Conservation (phyloP, 2,329 filamentous ascomycete species). For the Periconia macrospinosa region DNA sequence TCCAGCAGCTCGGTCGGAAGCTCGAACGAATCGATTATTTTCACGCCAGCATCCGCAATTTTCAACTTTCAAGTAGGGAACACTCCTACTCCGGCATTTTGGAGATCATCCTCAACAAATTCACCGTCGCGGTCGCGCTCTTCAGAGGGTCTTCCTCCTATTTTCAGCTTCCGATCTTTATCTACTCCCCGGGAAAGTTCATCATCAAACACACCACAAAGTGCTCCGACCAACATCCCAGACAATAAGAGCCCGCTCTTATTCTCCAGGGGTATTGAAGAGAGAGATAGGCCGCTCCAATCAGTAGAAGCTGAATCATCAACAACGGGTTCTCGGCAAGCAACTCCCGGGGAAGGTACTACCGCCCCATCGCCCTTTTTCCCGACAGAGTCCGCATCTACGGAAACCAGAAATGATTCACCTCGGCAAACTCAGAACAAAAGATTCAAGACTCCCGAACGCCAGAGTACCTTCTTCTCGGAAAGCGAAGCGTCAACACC, state of each 20-base stretch:
- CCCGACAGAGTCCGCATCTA: too few relatives aligned
- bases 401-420: too few relatives aligned
- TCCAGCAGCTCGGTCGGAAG: not conserved
- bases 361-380: too few relatives aligned
- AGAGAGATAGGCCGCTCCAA: conserved; percentile 13
- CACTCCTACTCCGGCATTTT: not conserved
- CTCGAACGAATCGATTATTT: not conserved
- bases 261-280: not conserved
- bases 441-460: conserved; percentile 7
- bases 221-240: too few relatives aligned
- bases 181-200: too few relatives aligned
- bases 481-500: conserved; percentile 8
- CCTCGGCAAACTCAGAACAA: not conserved
- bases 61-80: not conserved
- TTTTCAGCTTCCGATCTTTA: too few relatives aligned
- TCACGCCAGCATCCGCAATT: not conserved
- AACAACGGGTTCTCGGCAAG: not conserved
- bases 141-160: not conserved
- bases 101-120: not conserved
- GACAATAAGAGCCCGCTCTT: not conserved
- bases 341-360: too few relatives aligned
- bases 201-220: too few relatives aligned
- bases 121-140: not conserved
- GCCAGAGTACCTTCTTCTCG: not conserved
- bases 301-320: conserved; percentile 11